Evolutionary conservation across 2,329 filamentous ascomycete species (phyloP).

Genomic region (Paraphoma sp.): DNA sequence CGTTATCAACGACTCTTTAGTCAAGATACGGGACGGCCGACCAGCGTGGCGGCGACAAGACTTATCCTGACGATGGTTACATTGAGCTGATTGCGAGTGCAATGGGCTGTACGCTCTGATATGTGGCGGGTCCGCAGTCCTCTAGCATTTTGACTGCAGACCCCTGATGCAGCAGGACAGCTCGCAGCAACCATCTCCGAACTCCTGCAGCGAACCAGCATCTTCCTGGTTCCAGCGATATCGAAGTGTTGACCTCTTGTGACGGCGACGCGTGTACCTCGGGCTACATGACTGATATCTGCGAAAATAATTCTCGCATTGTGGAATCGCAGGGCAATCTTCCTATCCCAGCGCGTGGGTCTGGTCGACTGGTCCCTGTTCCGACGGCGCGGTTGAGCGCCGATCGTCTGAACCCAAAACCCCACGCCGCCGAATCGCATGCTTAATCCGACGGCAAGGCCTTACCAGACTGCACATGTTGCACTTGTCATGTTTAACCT

Average conservation of each 20-base stretch:
- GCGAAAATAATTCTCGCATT: not conserved
- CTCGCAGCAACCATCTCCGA: not conserved
- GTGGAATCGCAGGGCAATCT: too few relatives aligned
- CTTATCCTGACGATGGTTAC: constrained; percentile 1
- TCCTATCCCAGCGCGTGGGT: not conserved
- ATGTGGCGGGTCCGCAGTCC: not conserved
- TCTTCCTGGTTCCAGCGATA: not conserved
- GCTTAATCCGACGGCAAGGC: constrained; percentile 9
- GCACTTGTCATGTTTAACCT: not conserved
- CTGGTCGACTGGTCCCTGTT: not conserved
- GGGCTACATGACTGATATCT: not conserved
- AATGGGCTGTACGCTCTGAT: not conserved
- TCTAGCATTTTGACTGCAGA: not conserved
- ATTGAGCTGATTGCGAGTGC: not conserved
- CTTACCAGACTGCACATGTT: constrained; percentile 1
- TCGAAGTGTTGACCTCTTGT: not conserved
- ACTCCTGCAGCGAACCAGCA: not conserved
- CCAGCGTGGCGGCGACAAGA: not conserved
- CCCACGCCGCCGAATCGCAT: constrained; percentile 2
- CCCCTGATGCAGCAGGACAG: not conserved
- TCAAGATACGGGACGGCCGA: not conserved
- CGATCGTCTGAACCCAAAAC: constrained; percentile 2
- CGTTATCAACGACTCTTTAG: not conserved
- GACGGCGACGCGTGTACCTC: not conserved
- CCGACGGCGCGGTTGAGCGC: constrained; percentile 10